Evolutionary conservation across 2,329 filamentous ascomycete genomes (phyloP), one percentile per base, ranked within the genome.

Genomic region (Curvularia eragrostidis): DNA sequence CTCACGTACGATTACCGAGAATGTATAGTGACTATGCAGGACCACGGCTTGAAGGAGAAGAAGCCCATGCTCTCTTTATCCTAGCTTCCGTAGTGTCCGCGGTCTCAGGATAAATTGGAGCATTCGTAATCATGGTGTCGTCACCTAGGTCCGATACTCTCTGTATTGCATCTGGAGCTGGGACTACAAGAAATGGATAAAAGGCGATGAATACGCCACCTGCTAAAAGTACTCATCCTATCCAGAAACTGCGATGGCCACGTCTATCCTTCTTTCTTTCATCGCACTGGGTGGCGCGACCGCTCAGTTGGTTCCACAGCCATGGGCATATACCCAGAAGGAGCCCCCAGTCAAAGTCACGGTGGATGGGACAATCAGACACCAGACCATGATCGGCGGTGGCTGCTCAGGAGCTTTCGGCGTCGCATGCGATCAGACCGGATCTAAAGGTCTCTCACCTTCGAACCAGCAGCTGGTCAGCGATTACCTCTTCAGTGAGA

Each of bases 401-500:
- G 56, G 56, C 12, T 58, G 56, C 47, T 58, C 56, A 28, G 56
- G 56, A 55, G 56, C 56, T 19, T 58, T 58, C 18, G 41, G 47
- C 19, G 56, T 58, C 5, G 56, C 56, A 34, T 59, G 56, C 28
- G 56, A 59, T 13, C 52, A 59, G 10, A 59, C 56, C 9, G 56
- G 56, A 26, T 47, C 48, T 12, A 48, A 15, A 18, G 56, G 56
- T 6, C 56, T 75, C 6, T 60, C 74, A 3, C 58, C 73, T 62
- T 65, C 56, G 18, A 76, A 77, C 61, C 77, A 77, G 64, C 70
- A 73, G 12, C 63, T 73, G 52, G 69, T 77, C 3, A 67, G 80
- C 9, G 78, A 80, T 61, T 68, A 78, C 12, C 72, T 81, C 24
- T 80, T 81, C 68, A 73, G 68, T n/a, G 78, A 75, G 3, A 73